Evolutionary conservation across 1,139 yeast genomes (phyloP).

Genomic region (Pneumocystis wakefieldiae): DNA sequence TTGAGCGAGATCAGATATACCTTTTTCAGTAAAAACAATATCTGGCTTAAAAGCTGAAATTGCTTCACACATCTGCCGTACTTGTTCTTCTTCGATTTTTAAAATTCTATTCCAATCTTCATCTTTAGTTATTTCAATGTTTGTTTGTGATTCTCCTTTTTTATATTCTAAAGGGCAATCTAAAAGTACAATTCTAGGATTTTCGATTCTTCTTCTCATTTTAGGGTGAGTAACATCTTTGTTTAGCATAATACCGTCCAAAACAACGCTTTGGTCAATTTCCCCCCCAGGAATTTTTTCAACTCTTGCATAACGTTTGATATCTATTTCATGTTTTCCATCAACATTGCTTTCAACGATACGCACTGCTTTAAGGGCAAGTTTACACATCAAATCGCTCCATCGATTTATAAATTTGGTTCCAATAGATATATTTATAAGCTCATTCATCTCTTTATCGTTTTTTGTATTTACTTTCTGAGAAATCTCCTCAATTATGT

Average conservation of each 20-base stretch:
- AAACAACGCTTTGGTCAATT: constrained; percentile 69
- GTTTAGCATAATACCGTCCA: constrained; percentile 85
- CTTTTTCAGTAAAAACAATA: constrained; percentile 92
- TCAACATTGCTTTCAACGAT: constrained; percentile 58
- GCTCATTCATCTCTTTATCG: constrained; percentile 72
- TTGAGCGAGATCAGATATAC: constrained; percentile 97
- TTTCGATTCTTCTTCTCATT: constrained; percentile 77
- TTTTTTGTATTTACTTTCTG: constrained; percentile 69
- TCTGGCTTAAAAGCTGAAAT: constrained; percentile 79
- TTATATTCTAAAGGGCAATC: constrained; percentile 97
- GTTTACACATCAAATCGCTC: constrained; percentile 81
- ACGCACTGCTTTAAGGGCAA: constrained; percentile 77
- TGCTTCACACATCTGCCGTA: constrained; percentile 70
- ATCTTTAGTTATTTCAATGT: constrained; percentile 91
- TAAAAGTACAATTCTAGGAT: constrained; percentile 74
- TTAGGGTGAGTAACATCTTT: constrained; percentile 97
- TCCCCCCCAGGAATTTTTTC: constrained; percentile 98
- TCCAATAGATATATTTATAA: constrained; percentile 85
- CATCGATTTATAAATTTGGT: constrained; percentile 87
- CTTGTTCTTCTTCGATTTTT: constrained; percentile 97
- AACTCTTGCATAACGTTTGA: constrained; percentile 80
- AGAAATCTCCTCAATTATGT: constrained; percentile 71
- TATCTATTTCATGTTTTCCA: constrained; percentile 68
- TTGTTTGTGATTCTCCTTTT: constrained; percentile 97
- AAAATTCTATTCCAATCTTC: constrained; percentile 92